Evolutionary conservation across 176 grass and related monocot species (phyloP).

Genomic region (Ampelocalamus luodianensis): DNA sequence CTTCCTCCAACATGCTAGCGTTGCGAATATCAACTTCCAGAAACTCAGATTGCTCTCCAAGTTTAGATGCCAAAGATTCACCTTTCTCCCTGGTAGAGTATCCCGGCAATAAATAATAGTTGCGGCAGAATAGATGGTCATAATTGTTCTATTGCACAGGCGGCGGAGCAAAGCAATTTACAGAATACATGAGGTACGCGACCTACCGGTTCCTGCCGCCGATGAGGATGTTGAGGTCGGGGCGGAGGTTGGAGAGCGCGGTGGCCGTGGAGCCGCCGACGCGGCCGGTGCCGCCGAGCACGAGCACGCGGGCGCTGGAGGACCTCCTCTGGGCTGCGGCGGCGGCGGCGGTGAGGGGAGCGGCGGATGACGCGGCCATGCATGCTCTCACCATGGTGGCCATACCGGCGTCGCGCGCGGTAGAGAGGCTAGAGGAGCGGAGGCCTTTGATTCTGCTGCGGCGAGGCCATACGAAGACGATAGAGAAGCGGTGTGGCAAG

Average conservation of each 20-base stretch:
- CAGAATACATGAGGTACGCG: no score
- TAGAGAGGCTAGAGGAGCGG: no score
- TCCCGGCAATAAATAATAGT: background rate
- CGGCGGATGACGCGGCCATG: conserved; percentile 29
- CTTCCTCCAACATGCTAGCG: conserved; percentile 57
- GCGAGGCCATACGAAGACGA: no score
- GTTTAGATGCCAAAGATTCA: conserved; percentile 61
- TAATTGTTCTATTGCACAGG: background rate
- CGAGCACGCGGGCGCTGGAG: conserved; percentile 62
- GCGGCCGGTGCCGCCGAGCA: conserved; percentile 81
- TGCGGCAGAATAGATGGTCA: background rate
- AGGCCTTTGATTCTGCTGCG: no score
- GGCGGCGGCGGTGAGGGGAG: conserved; percentile 25
- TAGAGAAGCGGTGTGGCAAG: no score
- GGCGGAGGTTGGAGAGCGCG: conserved; percentile 77
- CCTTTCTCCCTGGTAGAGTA: conserved; percentile 71
- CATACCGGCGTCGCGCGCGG: no score
- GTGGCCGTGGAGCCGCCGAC: conserved; percentile 86
- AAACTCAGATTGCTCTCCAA: conserved; percentile 69
- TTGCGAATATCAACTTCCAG: conserved; percentile 67
- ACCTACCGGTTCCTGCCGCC: conserved; percentile 69
- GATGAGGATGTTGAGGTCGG: conserved; percentile 61
- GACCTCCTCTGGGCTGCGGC: background rate
- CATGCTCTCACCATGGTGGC: conserved; percentile 39
- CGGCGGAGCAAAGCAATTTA: no score